Evolutionary conservation across 1,139 yeast species (phyloP).

Genomic region (Yamadazyma epiphylla): DNA sequence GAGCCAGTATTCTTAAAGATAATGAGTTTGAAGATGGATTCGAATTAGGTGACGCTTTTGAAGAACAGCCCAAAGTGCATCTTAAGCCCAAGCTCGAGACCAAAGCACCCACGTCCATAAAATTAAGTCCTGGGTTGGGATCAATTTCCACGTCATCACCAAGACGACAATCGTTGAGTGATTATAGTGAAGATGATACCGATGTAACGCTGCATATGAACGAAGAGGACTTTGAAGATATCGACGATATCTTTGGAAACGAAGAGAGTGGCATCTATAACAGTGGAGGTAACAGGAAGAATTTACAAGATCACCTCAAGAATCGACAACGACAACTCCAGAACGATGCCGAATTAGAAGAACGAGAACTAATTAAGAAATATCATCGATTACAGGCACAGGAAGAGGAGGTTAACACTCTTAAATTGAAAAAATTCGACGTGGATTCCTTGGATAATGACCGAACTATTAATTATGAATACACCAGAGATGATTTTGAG

Average conservation of each 20-base stretch:
- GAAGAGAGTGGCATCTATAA: slow-evolving; percentile 35
- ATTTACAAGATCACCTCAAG: slow-evolving; percentile 17
- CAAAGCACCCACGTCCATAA: slow-evolving; percentile 2
- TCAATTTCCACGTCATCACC: slow-evolving; percentile 8
- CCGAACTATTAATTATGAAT: slow-evolving; percentile 33
- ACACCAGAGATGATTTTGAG: slow-evolving; percentile 36
- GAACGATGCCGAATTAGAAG: slow-evolving; percentile 34
- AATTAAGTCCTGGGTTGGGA: slow-evolving; percentile 10
- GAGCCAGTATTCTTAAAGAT: slow-evolving; percentile 1
- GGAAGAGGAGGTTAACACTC: slow-evolving; percentile 21
- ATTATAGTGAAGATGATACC: slow-evolving; percentile 39
- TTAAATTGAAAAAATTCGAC: slow-evolving; percentile 28
- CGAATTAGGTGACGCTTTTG: slow-evolving; percentile 5
- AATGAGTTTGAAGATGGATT: slow-evolving; percentile 12
- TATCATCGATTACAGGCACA: slow-evolving; percentile 13
- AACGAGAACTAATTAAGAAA: slow-evolving; percentile 22
- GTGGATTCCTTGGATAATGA: slow-evolving; percentile 32
- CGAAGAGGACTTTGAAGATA: slow-evolving; percentile 40
- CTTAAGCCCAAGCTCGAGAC: background rate
- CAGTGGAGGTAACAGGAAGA: slow-evolving; percentile 3
- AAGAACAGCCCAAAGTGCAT: slow-evolving; percentile 1
- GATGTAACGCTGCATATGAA: slow-evolving; percentile 39
- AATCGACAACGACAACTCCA: slow-evolving; percentile 25
- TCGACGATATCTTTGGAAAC: slow-evolving; percentile 37
- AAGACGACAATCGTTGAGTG: slow-evolving; percentile 22